Base-by-base conservation (phyloP, 164 flowering plant genomes). In the Liquidambar formosana region DNA sequence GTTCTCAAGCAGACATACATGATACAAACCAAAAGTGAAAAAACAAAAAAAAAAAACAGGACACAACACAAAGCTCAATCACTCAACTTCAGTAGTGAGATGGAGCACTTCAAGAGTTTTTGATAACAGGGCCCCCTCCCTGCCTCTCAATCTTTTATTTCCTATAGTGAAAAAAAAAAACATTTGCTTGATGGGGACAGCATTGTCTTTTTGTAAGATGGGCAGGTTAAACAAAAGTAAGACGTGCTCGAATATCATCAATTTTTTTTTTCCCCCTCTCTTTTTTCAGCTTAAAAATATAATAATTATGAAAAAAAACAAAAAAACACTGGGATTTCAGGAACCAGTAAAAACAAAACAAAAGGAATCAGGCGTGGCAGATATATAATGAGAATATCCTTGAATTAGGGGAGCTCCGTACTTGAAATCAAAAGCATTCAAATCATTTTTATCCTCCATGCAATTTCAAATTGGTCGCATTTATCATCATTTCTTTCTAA, bases 281-380 rank as follows among this genome's bases (percentile, higher is more conserved):
- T 33, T 33, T 33, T 68, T 45, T 54, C 33, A 26, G 22, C 41
- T 26, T 61, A 33, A 61, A 63, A 65, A 33, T 23, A 63, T 21
- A 69, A 61, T 69, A 63, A 74, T 71, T 62, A 21, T 66, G 47
- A 49, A 49, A 47, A 46, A 59, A 64, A 5, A 14, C 6, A 46
- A 48, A 25, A 28, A n/a, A 43, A 71, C 27, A 58, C 33, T 41
- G 9, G 23, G 25, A 13, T 45, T 26, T 41, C 0, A 52, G 51
- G 33, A 41, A 44, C 38, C 51, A n/a, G 41, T 60, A 67, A 69
- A 14, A 5, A 22, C 53, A 52, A 59, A 54, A 52, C 46, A 69
- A 69, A 64, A 60, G 69, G 69, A 73, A 81, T 78, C 75, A 78
- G 78, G 84, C 81, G 82, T 81, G 84, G 76, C 76, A 63, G 71